phyloP scores from a whole-genome alignment of 441 rosid genomes.

The Daphne laureola region DNA sequence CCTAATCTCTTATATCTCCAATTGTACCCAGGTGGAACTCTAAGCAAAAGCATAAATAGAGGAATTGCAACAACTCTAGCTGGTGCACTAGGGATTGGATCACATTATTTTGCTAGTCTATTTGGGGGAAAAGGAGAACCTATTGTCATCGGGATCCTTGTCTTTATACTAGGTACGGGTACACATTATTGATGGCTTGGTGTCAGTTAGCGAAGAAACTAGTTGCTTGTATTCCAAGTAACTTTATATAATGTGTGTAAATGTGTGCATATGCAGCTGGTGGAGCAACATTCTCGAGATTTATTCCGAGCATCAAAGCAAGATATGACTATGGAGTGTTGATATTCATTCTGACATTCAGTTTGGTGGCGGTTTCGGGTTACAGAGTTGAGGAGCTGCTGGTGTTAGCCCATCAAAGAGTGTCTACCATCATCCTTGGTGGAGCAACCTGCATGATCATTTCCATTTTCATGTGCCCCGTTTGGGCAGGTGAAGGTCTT shows the following conservation, averaged over 20 bases:
- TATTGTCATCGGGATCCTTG: conserved; percentile 60
- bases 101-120: conserved; percentile 54
- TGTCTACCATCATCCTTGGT: conserved; percentile 65
- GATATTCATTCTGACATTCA: conserved; percentile 74
- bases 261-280: conserved; percentile 29
- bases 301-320: conserved; percentile 62
- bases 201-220: too few relatives aligned
- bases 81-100: conserved; percentile 68
- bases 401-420: conserved; percentile 44
- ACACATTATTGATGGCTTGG: not conserved
- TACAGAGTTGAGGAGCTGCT: conserved; percentile 48
- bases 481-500: conserved; percentile 94
- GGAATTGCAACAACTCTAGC: conserved; percentile 73
- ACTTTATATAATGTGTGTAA: too few relatives aligned
- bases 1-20: not conserved
- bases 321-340: conserved; percentile 80
- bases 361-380: conserved; percentile 71
- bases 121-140: conserved; percentile 67
- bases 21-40: conserved; percentile 55
- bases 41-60: conserved; percentile 62
- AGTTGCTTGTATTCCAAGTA: too few relatives aligned
- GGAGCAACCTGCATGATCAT: conserved; percentile 58
- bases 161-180: conserved; percentile 53
- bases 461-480: conserved; percentile 58
- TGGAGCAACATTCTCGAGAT: conserved; percentile 63